Conservation (phyloP, 495 filamentous ascomycete genomes). For the Penicillium coprophilum region DNA sequence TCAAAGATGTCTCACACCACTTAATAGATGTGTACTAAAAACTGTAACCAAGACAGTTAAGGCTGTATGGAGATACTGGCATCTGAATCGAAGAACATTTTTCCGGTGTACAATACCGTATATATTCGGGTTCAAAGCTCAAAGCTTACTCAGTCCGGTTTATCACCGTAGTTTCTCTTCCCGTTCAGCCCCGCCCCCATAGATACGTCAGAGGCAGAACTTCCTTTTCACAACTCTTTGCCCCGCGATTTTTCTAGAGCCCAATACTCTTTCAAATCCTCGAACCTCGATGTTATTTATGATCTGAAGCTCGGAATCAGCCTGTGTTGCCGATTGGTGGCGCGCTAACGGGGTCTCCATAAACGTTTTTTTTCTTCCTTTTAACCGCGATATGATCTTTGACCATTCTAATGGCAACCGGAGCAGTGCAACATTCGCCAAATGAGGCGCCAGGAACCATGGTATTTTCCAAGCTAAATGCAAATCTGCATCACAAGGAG, state of each 20-base stretch:
- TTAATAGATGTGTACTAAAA: neutral
- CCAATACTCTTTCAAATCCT: constrained; percentile 2
- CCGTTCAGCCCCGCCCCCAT: constrained; percentile 26
- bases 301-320: constrained; percentile 16
- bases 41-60: neutral
- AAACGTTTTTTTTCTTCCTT: constrained; percentile 21
- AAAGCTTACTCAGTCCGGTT: constrained; percentile 26
- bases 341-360: constrained; percentile 28
- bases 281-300: constrained; percentile 21
- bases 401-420: constrained; percentile 45
- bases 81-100: constrained; percentile 16
- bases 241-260: constrained; percentile 19
- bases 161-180: constrained; percentile 28
- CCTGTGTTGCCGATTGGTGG: constrained; percentile 28
- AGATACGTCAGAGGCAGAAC: constrained; percentile 33
- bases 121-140: constrained; percentile 22
- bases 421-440: constrained; percentile 44
- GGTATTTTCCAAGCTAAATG: constrained; percentile 16
- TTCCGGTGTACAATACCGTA: constrained; percentile 19
- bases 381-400: constrained; percentile 36
- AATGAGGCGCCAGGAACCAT: constrained; percentile 36
- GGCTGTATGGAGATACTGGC: constrained; percentile 7
- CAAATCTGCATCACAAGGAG: constrained; percentile 49
- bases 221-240: constrained; percentile 21
- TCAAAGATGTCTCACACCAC: constrained; percentile 1